Evolutionary conservation across 2,329 filamentous ascomycete genomes (phyloP).

Genomic region (Ascocoryne sarcoides): DNA sequence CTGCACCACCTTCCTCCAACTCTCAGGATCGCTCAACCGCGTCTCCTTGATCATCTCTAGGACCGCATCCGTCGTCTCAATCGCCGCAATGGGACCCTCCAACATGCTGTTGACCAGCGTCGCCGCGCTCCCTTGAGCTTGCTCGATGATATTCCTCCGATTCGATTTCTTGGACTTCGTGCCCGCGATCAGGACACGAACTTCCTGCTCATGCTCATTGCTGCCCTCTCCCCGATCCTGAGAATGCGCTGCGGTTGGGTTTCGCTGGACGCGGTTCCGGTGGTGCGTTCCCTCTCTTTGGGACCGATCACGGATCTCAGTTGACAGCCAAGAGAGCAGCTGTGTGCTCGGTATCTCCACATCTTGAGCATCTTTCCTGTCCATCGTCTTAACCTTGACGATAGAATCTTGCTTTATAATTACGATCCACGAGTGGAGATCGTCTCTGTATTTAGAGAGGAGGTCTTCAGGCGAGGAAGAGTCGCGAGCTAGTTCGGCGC

Average conservation of each 20-base stretch:
- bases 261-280: conserved; percentile 30
- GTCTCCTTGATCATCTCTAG: conserved; percentile 70
- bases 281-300: conserved; percentile 45
- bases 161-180: conserved; percentile 90
- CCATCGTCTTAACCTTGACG: conserved; percentile 72
- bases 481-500: conserved; percentile 78
- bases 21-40: conserved; percentile 68
- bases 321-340: conserved; percentile 69
- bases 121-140: conserved; percentile 51
- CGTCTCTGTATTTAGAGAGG: conserved; percentile 65
- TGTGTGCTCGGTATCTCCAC: conserved; percentile 66
- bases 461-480: conserved; percentile 73
- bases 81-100: conserved; percentile 72
- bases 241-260: conserved; percentile 14
- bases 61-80: conserved; percentile 79
- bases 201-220: conserved; percentile 54
- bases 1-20: conserved; percentile 76
- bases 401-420: conserved; percentile 72
- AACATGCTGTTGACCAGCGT: conserved; percentile 62
- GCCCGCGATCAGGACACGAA: conserved; percentile 74
- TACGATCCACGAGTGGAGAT: conserved; percentile 77
- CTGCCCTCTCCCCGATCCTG: conserved; percentile 10
- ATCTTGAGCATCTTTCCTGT: conserved; percentile 65
- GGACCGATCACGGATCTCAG: conserved; percentile 74
- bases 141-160: conserved; percentile 75